These are phyloP conservation scores for Yamadazyma sp. DNA, from an alignment of 805 yeast genomes.

Conservation along the genomic window DNA sequence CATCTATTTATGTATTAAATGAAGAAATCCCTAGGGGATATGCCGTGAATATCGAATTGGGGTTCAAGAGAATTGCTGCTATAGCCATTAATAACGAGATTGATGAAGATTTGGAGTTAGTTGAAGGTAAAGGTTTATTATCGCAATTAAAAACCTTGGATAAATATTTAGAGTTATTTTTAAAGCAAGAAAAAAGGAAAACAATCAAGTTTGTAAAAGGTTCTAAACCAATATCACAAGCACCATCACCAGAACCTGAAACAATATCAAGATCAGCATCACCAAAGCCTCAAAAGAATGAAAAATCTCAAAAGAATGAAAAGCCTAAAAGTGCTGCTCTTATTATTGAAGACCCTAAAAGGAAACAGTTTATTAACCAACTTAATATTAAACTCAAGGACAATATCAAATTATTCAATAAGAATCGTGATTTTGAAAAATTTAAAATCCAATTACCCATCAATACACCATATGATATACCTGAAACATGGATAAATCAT, in stretches of 20 bases:
- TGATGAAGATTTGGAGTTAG: conserved; percentile 28
- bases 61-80: conserved; percentile 46
- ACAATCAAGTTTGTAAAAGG: conserved; percentile 58
- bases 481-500: conserved; percentile 27
- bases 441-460: conserved; percentile 34
- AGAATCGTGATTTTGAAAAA: conserved; percentile 20
- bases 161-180: conserved; percentile 53
- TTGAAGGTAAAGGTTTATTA: conserved; percentile 49
- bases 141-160: conserved; percentile 57
- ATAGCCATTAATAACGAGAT: conserved; percentile 2
- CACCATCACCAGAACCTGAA: conserved; percentile 7
- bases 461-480: conserved; percentile 14
- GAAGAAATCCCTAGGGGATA: conserved; percentile 69
- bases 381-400: conserved; percentile 26
- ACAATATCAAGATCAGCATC: conserved; percentile 1
- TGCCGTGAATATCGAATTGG: conserved; percentile 63
- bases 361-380: conserved; percentile 22
- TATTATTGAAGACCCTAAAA: conserved; percentile 2
- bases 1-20: conserved; percentile 57
- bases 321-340: neutral
- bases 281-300: neutral
- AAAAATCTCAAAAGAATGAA: neutral
- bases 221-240: conserved; percentile 8
- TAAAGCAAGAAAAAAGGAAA: conserved; percentile 56
- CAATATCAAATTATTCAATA: conserved; percentile 25